Evolutionary conservation across 1,284 basidiomycete species (phyloP).

Genomic region (Boletellus deceptivus): DNA sequence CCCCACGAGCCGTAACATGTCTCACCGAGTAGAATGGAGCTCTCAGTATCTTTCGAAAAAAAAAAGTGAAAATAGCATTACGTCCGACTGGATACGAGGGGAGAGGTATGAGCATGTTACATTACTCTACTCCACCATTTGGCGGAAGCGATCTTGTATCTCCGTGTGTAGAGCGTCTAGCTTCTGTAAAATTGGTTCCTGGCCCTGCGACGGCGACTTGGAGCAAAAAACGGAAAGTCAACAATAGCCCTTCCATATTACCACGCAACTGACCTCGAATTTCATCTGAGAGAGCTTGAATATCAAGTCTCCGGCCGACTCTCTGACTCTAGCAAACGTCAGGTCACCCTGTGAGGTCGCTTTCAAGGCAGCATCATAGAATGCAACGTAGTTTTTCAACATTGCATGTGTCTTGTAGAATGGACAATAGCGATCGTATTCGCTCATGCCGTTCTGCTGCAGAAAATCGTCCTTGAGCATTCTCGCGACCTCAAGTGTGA

Average conservation of each 20-base stretch:
- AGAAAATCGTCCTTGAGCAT: slow-evolving; percentile 99
- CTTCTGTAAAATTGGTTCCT: slow-evolving; percentile 77
- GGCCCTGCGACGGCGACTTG: slow-evolving; percentile 82
- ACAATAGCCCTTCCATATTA: slow-evolving; percentile 4
- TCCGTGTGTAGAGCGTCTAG: slow-evolving; percentile 77
- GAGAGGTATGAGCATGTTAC: not conserved
- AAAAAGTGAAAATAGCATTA: slow-evolving; percentile 22
- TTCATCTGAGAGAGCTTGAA: slow-evolving; percentile 99
- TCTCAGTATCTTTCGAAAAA: not conserved
- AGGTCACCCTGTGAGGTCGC: slow-evolving; percentile 84
- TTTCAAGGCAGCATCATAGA: slow-evolving; percentile 86
- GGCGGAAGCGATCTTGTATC: slow-evolving; percentile 88
- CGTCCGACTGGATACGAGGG: slow-evolving; percentile 22
- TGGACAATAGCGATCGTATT: slow-evolving; percentile 96
- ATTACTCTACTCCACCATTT: slow-evolving; percentile 68
- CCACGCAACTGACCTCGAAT: slow-evolving; percentile 70
- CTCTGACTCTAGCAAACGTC: slow-evolving; percentile 93
- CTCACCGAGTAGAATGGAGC: no score
- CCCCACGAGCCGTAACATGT: no score
- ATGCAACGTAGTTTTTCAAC: slow-evolving; percentile 95
- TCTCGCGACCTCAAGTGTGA: slow-evolving; percentile 94
- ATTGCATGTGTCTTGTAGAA: slow-evolving; percentile 98
- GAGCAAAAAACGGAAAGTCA: slow-evolving; percentile 23
- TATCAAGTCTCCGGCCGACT: slow-evolving; percentile 84
- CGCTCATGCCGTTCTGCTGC: slow-evolving; percentile 98